Evolutionary conservation across 73 alveolate species (phyloP).

Genomic region (Uronychia setigera): DNA sequence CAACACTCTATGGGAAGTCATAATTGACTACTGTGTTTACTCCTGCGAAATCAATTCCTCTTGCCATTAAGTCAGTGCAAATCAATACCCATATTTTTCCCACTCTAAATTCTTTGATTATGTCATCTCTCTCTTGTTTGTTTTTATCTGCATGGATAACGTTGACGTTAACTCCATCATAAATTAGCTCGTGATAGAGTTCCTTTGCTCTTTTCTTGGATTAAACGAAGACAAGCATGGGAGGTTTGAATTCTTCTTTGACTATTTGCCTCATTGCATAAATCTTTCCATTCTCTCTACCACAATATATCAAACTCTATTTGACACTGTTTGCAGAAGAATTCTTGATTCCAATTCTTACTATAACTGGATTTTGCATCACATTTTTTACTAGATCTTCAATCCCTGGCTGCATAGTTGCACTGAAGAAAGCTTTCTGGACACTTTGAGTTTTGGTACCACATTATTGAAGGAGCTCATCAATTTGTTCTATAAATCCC

Average conservation of each 20-base stretch:
- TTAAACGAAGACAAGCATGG: conserved; percentile 96
- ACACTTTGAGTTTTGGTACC: conserved; percentile 6
- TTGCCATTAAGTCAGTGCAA: conserved; percentile 93
- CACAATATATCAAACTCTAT: conserved; percentile 80
- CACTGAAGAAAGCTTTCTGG: conserved; percentile 86
- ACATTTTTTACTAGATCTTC: conserved; percentile 84
- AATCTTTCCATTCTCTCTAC: conserved; percentile 92
- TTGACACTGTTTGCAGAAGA: conserved; percentile 71
- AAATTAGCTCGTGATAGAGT: conserved; percentile 85
- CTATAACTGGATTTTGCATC: conserved; percentile 79
- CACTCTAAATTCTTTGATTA: conserved; percentile 84
- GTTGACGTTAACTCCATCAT: conserved; percentile 81
- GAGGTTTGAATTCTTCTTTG: conserved; percentile 90
- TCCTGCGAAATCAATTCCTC: conserved; percentile 88
- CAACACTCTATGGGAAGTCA: conserved; percentile 91
- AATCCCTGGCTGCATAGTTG: conserved; percentile 92
- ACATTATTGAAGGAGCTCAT: conserved; percentile 55
- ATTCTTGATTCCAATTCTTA: conserved; percentile 83
- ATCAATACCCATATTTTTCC: conserved; percentile 94
- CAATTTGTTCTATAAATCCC: conserved; percentile 74
- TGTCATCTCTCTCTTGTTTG: conserved; percentile 90
- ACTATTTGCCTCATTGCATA: conserved; percentile 67
- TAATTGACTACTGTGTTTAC: conserved; percentile 86
- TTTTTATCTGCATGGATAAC: conserved; percentile 87
- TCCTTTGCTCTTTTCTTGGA: conserved; percentile 90